phyloP scores from a whole-genome alignment of 768 basidiomycete species.

The Podaxis rugospora region DNA sequence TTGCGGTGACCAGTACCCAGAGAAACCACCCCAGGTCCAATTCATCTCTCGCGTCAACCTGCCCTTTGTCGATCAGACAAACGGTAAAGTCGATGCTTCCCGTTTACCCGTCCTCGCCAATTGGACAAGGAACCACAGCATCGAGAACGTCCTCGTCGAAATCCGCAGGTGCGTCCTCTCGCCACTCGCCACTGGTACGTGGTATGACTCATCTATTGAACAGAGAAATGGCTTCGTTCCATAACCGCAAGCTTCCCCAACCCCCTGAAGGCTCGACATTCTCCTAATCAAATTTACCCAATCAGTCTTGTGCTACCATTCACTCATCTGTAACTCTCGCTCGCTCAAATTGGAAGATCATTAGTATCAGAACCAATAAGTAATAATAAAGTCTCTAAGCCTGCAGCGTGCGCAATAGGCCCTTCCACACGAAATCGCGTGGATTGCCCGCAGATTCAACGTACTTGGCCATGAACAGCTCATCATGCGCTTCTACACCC shows the following conservation, averaged over 20 bases:
- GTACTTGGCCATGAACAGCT: slow-evolving; percentile 75
- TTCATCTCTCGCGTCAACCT: slow-evolving; percentile 91
- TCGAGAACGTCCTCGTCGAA: slow-evolving; percentile 90
- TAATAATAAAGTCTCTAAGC: background rate
- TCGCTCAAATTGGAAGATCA: background rate
- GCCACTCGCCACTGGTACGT: background rate
- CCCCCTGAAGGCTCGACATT: slow-evolving; percentile 85
- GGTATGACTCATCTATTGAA: background rate
- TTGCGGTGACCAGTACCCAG: slow-evolving; percentile 76
- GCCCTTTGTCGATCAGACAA: slow-evolving; percentile 75
- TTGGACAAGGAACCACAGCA: slow-evolving; percentile 74
- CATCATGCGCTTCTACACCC: slow-evolving; percentile 44
- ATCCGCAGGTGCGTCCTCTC: slow-evolving; percentile 70
- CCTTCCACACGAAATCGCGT: slow-evolving; percentile 72
- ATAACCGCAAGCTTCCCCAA: slow-evolving; percentile 92
- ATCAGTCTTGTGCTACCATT: background rate
- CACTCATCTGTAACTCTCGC: background rate
- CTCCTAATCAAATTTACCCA: slow-evolving; percentile 21
- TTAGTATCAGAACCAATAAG: background rate
- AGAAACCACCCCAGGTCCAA: slow-evolving; percentile 71
- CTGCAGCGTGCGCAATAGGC: slow-evolving; percentile 25
- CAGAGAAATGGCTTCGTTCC: slow-evolving; percentile 93
- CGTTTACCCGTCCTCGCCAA: slow-evolving; percentile 68
- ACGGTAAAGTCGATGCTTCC: slow-evolving; percentile 74
- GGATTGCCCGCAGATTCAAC: slow-evolving; percentile 76